Evolutionary conservation across 352 stramenopile genomes (phyloP), one percentile per base, ranked within the genome.

Genomic region (Phytopythium vexans): DNA sequence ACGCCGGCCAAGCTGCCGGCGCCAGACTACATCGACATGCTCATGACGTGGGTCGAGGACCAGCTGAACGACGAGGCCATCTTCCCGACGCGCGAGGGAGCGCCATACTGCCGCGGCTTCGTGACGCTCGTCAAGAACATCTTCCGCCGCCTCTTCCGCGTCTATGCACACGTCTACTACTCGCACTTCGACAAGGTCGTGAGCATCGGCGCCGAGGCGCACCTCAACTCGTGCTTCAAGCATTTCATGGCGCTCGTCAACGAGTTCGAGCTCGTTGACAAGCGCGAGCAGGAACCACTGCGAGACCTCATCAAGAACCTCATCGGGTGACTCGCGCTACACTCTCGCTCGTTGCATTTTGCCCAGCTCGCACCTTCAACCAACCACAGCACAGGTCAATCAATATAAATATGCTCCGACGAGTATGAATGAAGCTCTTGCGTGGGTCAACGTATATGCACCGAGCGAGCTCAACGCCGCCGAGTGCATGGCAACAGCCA

Each of bases 141-240:
- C 40, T 99, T 98, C 65, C 81, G 94, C 44, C 77, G 94, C 35
- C 73, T 99, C n/a, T 98, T 99, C 72, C 81, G 96, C 10, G 92
- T 99, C 1, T 99, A 98, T 68, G 94, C 93, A 16, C 96, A 98
- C 74, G 88, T 98, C 40, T 99, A 99, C 72, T 97, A 95, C 60
- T 96, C 86, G 56, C 97, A 98, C 69, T 98, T 98, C 54, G 85
- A 96, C 55, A 98, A 97, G 48, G 86, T 98, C 60, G 89, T 98
- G 52, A 86, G 82, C 44, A 79, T 98, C 35, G 90, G 93, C 21
- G 97, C 97, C 50, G 94, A 97, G 55, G 92, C 95, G 34, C 92
- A 98, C 67, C 78, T 99, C 48, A 99, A 99, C 74, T 98, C 96
- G 52, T 98, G 91, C 63, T 98, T 99, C 74, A 99, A 99, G 93